Base-by-base conservation (phyloP, 495 filamentous ascomycete genomes). In the Aspergillus hancockii region DNA sequence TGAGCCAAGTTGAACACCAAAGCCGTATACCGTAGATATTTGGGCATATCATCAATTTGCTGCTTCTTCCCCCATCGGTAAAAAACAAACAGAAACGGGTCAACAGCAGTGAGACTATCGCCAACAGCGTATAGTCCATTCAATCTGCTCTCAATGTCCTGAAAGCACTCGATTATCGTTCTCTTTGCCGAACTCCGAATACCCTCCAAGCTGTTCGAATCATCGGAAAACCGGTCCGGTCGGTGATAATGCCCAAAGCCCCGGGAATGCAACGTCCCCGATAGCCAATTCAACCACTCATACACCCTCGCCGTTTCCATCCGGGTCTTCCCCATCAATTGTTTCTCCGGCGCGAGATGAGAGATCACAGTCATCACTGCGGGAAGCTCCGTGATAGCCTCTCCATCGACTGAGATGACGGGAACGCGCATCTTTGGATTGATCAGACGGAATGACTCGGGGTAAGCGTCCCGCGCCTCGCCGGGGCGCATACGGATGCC, bases 211-310 rank as follows among this genome's bases (percentile, higher is more conserved):
- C n/a, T 14, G 8, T 56, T 18, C 51, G 47, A 4, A 72, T 62
- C 41, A 25, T 30, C 16, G 62, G 63, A 23, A 53, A 56, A 54
- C 60, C 59, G 47, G 50, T 47, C 10, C 60, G 56, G 55, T 64
- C 72, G 28, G 64, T 32, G 59, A 40, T 45, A 61, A n/a, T 36
- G 51, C 3, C 57, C 71, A 43, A 61, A 75, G 10, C 58, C 72
- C 6, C 28, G 16, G 4, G 50, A 61, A 49, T 77, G 75, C 54
- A 78, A 22, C 8, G 69, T 75, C 6, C 70, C 75, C 7, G 71
- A 68, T 6, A 79, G 57, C 64, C 68, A 79, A 31, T 60, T 64
- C 63, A 76, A 22, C 76, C 76, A 79, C 60, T 76, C 72, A 22
- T 71, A 68, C 4, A 65, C 61, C 19, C 69, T 63, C 12, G 69